Evolutionary conservation across 768 basidiomycete species (phyloP).

Genomic region (Leccinum longicurvipes): DNA sequence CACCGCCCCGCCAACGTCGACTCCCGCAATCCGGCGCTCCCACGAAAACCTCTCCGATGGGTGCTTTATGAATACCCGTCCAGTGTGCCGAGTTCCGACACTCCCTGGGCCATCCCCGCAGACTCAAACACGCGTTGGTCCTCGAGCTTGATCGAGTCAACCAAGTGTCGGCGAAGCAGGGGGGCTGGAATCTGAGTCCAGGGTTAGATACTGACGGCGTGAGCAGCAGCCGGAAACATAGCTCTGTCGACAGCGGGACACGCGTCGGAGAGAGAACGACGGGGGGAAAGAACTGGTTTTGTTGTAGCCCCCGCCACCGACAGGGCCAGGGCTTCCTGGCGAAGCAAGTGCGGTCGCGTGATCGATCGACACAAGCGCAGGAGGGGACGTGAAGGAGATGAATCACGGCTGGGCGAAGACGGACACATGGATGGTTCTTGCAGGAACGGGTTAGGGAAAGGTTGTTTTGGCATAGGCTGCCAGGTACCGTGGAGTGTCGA

Average conservation of each 20-base stretch:
- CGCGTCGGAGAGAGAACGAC: too few species aligned
- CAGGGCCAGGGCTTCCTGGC: constrained; percentile 2
- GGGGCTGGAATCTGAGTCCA: too few species aligned
- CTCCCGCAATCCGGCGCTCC: constrained; percentile 52
- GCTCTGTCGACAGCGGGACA: too few species aligned
- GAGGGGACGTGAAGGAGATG: background rate
- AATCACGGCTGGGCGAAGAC: background rate
- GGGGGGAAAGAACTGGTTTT: constrained; percentile 17
- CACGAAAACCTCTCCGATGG: constrained; percentile 62
- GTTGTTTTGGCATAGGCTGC: constrained; percentile 18
- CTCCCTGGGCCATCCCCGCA: constrained; percentile 43
- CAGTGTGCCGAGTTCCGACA: constrained; percentile 44
- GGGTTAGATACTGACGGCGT: too few species aligned
- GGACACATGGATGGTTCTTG: constrained; percentile 26
- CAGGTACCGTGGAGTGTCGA: constrained; percentile 16
- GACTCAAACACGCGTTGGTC: background rate
- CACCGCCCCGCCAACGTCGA: constrained; percentile 41
- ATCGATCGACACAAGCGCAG: constrained; percentile 13
- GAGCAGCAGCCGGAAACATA: too few species aligned
- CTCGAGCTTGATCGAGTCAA: too few species aligned
- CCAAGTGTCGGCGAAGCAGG: too few species aligned
- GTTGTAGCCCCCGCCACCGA: background rate
- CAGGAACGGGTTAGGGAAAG: constrained; percentile 58
- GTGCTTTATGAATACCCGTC: constrained; percentile 44
- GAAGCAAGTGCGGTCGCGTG: constrained; percentile 6